Conservation (phyloP, 495 filamentous ascomycete species). For the Elasticomyces elasticus region DNA sequence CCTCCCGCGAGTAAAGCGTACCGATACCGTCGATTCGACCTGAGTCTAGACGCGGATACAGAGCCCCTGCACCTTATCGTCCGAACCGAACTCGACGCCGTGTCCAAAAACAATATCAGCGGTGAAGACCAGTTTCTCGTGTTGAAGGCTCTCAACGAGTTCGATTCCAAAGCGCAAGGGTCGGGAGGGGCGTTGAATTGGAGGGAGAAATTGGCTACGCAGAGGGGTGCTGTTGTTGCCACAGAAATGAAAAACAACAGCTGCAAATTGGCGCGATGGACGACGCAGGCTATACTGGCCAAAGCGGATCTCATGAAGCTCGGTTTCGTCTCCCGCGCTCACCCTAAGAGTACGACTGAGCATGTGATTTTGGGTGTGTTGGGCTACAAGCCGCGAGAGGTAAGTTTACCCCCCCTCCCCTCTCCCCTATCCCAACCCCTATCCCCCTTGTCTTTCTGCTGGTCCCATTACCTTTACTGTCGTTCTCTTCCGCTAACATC, state of each 20-base stretch:
- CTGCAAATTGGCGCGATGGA: slow-evolving; percentile 95
- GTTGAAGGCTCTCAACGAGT: slow-evolving; percentile 96
- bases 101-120: slow-evolving; percentile 82
- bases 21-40: slow-evolving; percentile 94
- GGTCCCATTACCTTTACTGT: not conserved
- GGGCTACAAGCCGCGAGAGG: slow-evolving; percentile 88
- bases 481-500: too few relatives aligned
- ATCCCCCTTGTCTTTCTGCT: not conserved
- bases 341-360: slow-evolving; percentile 76
- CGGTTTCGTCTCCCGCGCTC: slow-evolving; percentile 89
- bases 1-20: slow-evolving; percentile 91
- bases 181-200: slow-evolving; percentile 91
- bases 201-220: slow-evolving; percentile 82
- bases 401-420: not conserved
- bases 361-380: slow-evolving; percentile 94
- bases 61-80: slow-evolving; percentile 86
- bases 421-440: not conserved
- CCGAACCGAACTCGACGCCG: slow-evolving; percentile 90
- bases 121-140: slow-evolving; percentile 83
- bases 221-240: slow-evolving; percentile 90
- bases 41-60: slow-evolving; percentile 82
- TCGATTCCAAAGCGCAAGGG: slow-evolving; percentile 93
- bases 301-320: slow-evolving; percentile 97
- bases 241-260: slow-evolving; percentile 99
- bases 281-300: slow-evolving; percentile 87